Conservation (phyloP, 331 rosid genomes). For the Malus hybrid region DNA sequence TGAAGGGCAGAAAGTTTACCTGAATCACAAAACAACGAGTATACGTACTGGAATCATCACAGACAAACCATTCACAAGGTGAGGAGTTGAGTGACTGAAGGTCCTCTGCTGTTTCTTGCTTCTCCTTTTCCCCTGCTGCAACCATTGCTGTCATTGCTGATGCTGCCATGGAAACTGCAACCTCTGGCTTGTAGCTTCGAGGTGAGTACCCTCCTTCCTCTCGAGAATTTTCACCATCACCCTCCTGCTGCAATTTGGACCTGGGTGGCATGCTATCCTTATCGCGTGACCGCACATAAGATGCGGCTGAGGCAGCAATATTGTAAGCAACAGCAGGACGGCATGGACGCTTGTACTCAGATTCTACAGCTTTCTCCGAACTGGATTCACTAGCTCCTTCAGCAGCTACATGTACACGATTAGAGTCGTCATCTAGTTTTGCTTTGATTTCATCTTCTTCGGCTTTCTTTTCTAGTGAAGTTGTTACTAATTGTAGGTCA, state of each 20-base stretch:
- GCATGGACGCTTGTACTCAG: slow-evolving; percentile 33
- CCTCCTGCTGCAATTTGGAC: slow-evolving; percentile 25
- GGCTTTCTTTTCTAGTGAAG: slow-evolving; percentile 68
- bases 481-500: slow-evolving; percentile 62
- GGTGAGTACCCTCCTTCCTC: slow-evolving; percentile 36
- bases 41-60: slow-evolving; percentile 65
- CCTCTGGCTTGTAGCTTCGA: slow-evolving; percentile 54
- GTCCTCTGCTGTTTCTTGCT: slow-evolving; percentile 66
- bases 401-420: slow-evolving; percentile 25
- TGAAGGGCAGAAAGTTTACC: slow-evolving; percentile 31
- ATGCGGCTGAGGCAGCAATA: slow-evolving; percentile 88
- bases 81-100: slow-evolving; percentile 83
- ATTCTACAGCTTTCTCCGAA: slow-evolving; percentile 20
- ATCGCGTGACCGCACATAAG: slow-evolving; percentile 56
- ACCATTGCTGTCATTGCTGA: slow-evolving; percentile 91
- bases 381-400: slow-evolving; percentile 12
- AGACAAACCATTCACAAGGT: slow-evolving; percentile 96
- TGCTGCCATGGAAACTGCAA: slow-evolving; percentile 77
- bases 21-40: slow-evolving; percentile 89
- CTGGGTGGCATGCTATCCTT: slow-evolving; percentile 36
- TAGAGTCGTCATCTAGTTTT: slow-evolving; percentile 44
- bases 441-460: slow-evolving; percentile 39
- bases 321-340: slow-evolving; percentile 54
- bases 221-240: slow-evolving; percentile 12
- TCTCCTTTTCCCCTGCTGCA: slow-evolving; percentile 79